phyloP scores from a whole-genome alignment of 192 early-diverging fungal species.

The Haplosporangium gracile region DNA sequence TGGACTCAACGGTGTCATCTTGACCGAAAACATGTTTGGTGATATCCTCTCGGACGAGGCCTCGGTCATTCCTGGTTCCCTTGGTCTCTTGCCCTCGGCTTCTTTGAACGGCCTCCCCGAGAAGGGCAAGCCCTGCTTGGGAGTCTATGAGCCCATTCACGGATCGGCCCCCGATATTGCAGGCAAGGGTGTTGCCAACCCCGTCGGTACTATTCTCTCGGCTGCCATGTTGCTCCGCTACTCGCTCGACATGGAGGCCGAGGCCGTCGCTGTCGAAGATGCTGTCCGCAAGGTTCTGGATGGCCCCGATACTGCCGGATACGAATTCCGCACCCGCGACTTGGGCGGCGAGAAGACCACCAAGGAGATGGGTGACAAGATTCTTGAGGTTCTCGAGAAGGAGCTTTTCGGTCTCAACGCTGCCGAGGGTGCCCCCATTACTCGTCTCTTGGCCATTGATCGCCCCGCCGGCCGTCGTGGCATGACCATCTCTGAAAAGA shows the following conservation, averaged over 20 bases:
- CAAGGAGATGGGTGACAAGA: conserved; percentile 92
- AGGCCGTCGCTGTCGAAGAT: conserved; percentile 93
- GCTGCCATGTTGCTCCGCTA: conserved; percentile 95
- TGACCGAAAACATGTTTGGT: conserved; percentile 99
- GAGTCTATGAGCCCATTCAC: conserved; percentile 99
- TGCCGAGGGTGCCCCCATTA: conserved; percentile 43
- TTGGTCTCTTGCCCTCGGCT: conserved; percentile 95
- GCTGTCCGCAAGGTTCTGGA: conserved; percentile 95
- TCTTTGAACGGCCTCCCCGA: conserved; percentile 90
- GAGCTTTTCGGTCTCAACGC: conserved; percentile 70
- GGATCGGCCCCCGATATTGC: conserved; percentile 99
- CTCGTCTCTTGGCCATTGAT: conserved; percentile 54
- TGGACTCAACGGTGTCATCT: conserved; percentile 92
- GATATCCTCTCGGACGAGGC: conserved; percentile 98
- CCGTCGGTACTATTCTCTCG: conserved; percentile 97
- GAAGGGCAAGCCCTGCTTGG: conserved; percentile 76
- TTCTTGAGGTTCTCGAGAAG: conserved; percentile 77
- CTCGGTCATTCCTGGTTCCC: conserved; percentile 92
- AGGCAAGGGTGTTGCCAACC: conserved; percentile 96
- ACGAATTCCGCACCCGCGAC: conserved; percentile 89
- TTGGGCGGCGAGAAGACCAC: conserved; percentile 89
- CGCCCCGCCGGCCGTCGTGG: conserved; percentile 71
- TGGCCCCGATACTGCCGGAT: conserved; percentile 74
- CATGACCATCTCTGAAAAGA: conserved; percentile 85
- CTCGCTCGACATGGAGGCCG: conserved; percentile 90